Evolutionary conservation across 176 grass and related monocot genomes (phyloP).

Genomic region (Avena insularis): DNA sequence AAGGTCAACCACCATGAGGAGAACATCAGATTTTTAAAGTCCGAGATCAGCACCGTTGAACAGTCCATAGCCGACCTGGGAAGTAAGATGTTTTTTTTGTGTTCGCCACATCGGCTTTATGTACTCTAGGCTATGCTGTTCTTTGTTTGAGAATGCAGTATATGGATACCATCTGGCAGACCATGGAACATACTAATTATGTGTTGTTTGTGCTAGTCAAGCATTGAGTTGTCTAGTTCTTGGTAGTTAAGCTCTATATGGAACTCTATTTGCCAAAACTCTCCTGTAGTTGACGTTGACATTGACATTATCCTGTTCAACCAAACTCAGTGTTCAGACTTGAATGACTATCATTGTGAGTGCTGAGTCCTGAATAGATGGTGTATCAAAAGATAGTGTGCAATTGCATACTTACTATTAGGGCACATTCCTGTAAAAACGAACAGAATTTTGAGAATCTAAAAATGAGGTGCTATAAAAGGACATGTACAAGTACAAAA

Average conservation of each 20-base stretch:
- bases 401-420: not conserved
- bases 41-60: conserved; percentile 52
- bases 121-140: not conserved
- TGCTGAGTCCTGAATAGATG: not conserved
- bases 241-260: not conserved
- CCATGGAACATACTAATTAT: not conserved
- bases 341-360: not conserved
- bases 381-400: not conserved
- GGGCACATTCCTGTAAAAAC: conserved; percentile 1
- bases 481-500: not conserved
- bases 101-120: not conserved
- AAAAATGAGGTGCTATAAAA: conserved; percentile 15
- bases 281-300: not conserved
- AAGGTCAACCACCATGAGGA: conserved; percentile 76
- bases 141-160: conserved; percentile 25
- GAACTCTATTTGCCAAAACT: not conserved
- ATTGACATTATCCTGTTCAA: not conserved
- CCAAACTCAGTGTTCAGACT: not conserved
- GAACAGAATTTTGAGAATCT: not conserved
- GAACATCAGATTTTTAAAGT: conserved; percentile 69
- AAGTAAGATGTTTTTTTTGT: conserved; percentile 50
- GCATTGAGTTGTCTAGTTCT: not conserved
- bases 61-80: conserved; percentile 48
- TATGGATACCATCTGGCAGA: not conserved
- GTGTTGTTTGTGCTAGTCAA: not conserved